Conservation (phyloP, 2,329 filamentous ascomycete species). For the Emergomyces pasteurianus region DNA sequence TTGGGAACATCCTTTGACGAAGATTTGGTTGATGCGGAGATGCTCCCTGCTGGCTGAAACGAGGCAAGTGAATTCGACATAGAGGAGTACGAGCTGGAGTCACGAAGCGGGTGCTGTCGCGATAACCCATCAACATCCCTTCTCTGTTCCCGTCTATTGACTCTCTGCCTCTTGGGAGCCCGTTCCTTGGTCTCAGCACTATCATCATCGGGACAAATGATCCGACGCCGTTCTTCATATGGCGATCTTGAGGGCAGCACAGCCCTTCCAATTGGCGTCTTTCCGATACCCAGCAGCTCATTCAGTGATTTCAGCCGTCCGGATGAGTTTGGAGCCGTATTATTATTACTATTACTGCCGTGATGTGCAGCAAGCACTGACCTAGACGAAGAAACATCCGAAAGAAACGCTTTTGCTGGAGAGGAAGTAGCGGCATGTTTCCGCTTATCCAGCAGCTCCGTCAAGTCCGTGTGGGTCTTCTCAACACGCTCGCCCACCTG, state of each 20-base stretch:
- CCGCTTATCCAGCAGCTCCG: slow-evolving; percentile 60
- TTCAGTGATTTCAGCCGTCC: slow-evolving; percentile 48
- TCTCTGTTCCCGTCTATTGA: neutral
- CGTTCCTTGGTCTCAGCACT: neutral
- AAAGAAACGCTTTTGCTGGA: slow-evolving; percentile 19
- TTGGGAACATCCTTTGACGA: neutral
- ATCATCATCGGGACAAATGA: neutral
- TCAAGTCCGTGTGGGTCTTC: slow-evolving; percentile 63
- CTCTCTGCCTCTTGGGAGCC: slow-evolving; percentile 7
- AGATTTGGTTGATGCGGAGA: neutral
- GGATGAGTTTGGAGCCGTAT: slow-evolving; percentile 18
- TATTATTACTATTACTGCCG: slow-evolving; percentile 26
- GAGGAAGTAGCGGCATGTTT: slow-evolving; percentile 29
- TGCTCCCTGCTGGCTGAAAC: neutral
- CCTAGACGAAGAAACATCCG: slow-evolving; percentile 8
- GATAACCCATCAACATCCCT: neutral
- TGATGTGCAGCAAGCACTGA: slow-evolving; percentile 21
- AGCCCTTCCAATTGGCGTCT: slow-evolving; percentile 51
- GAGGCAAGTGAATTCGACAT: neutral
- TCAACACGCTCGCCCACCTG: slow-evolving; percentile 69
- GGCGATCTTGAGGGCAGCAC: slow-evolving; percentile 48
- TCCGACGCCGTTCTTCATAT: slow-evolving; percentile 39
- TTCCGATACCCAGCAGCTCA: slow-evolving; percentile 53
- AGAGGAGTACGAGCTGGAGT: neutral
- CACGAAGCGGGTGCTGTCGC: neutral